Evolutionary conservation across 306 rosid species (phyloP).

Genomic region (Hylodesmum podocarpum): DNA sequence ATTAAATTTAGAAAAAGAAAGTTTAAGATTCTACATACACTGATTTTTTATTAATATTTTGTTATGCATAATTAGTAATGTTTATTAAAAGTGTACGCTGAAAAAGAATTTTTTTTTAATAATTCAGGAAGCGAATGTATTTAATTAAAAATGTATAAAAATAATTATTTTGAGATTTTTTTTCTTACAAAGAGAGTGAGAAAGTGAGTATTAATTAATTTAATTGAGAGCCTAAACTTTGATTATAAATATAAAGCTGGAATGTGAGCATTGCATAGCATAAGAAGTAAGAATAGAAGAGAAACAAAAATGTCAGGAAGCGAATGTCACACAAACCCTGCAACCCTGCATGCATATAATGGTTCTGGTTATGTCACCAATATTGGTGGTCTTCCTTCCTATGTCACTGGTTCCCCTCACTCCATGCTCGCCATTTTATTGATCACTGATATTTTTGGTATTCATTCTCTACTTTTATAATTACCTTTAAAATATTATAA

Average conservation of each 20-base stretch:
- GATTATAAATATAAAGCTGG: background rate
- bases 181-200: no score
- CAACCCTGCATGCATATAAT: conserved; percentile 38
- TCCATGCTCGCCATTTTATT: conserved; percentile 44
- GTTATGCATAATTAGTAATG: no score
- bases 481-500: background rate
- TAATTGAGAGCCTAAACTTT: background rate
- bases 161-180: no score
- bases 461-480: background rate
- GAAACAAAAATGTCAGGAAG: conserved; percentile 43
- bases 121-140: no score
- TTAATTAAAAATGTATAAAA: no score
- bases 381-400: conserved; percentile 48
- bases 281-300: background rate
- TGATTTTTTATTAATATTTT: no score
- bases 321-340: conserved; percentile 53
- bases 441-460: conserved; percentile 58
- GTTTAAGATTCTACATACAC: no score
- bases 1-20: no score
- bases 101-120: no score
- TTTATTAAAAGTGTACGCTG: no score
- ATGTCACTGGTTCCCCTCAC: conserved; percentile 47
- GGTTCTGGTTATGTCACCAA: conserved; percentile 56
- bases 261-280: background rate
- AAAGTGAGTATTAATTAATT: no score